Evolutionary conservation across 164 flowering plant species (phyloP), one percentile per base, ranked within the genome.

Genomic region (Chimonanthus salicifolius): DNA sequence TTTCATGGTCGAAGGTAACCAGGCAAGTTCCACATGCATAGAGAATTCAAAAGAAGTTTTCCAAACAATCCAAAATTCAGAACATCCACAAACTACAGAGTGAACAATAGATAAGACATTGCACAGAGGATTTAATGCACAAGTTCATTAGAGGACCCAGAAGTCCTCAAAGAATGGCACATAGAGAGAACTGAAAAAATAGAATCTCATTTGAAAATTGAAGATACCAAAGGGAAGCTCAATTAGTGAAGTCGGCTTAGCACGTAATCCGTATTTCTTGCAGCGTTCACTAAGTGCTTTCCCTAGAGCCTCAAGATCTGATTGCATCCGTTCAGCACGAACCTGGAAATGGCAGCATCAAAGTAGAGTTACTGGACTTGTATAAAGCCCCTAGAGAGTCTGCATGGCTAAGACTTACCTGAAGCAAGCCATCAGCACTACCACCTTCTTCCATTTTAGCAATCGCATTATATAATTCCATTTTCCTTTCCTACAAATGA

Each of bases 201-300:
- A 64, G 43, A 46, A 51, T 18, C 16, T 6, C 7, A 66, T 62
- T 47, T 49, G 10, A 13, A 13, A 58, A 62, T 54, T 33, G 33
- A 58, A 74, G 68, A 49, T 89, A 94, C 99, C 99, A 80, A 90
- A 92, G 13, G 99, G 99, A 81, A 94, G 94, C 86, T 92, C 99
- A 46, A 86, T 81, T 68, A 94, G 79, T 49, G 92, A 78, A 69
- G 86, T 87, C 69, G 99, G 96, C 77, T 91, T 94, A 45, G 81
- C 83, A 67, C 86, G 92, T 68, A 94, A 83, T 67, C 97, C 99
- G 82, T 94, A 91, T 63, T 82, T 88, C 82, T 94, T 94, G 91
- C 95, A 94, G 20, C 97, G 97, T 21, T 92, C 97, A 84, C 88
- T 94, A 71, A 94, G 74, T 77, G 78, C 63, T 87, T 89, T 92